Evolutionary conservation across 768 basidiomycete species (phyloP).

Genomic region (Lactarius trivialis): DNA sequence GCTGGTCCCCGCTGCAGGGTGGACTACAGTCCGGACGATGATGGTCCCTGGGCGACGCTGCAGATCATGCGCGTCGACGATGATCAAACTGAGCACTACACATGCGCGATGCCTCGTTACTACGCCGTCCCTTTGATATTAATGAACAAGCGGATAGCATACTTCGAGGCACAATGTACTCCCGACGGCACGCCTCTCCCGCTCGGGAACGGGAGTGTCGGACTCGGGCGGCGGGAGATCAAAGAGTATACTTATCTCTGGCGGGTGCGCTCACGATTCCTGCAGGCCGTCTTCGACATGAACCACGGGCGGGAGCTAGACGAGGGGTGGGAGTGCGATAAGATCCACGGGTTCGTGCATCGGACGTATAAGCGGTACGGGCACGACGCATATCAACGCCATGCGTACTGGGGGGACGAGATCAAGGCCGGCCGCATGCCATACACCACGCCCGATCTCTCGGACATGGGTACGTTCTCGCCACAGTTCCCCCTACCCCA

Average conservation of each 20-base stretch:
- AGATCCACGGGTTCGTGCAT: constrained; percentile 11
- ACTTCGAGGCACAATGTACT: constrained; percentile 11
- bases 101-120: constrained; percentile 12
- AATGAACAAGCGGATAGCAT: constrained; percentile 15
- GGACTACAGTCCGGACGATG: background rate
- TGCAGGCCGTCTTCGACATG: constrained; percentile 11
- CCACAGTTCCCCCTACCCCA: background rate
- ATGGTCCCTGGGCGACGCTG: constrained; percentile 10
- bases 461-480: constrained; percentile 9
- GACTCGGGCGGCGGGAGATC: background rate
- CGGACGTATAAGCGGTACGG: constrained; percentile 12
- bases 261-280: constrained; percentile 9
- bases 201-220: background rate
- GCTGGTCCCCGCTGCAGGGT: constrained; percentile 9
- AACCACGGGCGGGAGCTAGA: constrained; percentile 1
- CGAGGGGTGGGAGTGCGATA: constrained; percentile 3
- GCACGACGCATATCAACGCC: constrained; percentile 6
- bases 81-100: background rate
- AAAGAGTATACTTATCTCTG: constrained; percentile 13
- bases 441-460: constrained; percentile 2
- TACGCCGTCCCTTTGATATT: constrained; percentile 19
- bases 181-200: constrained; percentile 6
- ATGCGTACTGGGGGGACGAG: constrained; percentile 10
- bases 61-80: constrained; percentile 3
- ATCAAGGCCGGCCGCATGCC: background rate